Conservation (phyloP, 2,329 filamentous ascomycete genomes). For the Neofusicoccum ribis region DNA sequence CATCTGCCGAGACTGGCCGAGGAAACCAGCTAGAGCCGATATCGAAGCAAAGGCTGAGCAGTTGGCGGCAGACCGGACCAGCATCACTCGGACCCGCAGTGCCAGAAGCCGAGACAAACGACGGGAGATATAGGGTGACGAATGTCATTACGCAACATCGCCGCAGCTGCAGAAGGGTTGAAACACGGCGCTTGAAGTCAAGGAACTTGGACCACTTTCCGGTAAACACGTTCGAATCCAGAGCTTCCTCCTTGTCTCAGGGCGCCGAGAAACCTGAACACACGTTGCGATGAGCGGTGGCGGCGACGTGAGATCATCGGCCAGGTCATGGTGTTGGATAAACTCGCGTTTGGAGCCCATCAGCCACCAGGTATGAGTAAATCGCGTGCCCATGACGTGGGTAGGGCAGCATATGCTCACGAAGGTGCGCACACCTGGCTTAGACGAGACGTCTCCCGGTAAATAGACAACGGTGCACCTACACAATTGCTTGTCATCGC, state of each 20-base stretch:
- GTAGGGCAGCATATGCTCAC: neutral
- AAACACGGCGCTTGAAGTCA: neutral
- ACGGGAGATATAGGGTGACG: neutral
- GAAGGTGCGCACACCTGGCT: neutral
- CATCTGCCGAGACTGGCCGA: conserved; percentile 86
- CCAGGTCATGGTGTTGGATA: no score
- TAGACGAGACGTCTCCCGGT: neutral
- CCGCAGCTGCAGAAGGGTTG: neutral
- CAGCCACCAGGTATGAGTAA: neutral
- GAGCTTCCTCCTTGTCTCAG: no score
- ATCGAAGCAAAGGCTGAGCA: neutral
- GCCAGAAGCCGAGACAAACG: conserved; percentile 3
- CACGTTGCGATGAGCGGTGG: no score
- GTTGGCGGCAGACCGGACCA: neutral
- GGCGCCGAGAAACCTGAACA: no score
- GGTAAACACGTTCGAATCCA: neutral
- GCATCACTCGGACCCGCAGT: neutral
- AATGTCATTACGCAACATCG: neutral
- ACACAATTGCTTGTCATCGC: neutral
- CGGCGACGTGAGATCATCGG: neutral
- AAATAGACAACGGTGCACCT: neutral
- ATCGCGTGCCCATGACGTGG: conserved; percentile 1
- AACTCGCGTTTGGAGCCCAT: neutral
- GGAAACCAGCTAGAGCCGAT: conserved; percentile 56
- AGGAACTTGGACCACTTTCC: neutral